Evolutionary conservation across 345 rosid species (phyloP).

Genomic region (Pistacia atlantica): DNA sequence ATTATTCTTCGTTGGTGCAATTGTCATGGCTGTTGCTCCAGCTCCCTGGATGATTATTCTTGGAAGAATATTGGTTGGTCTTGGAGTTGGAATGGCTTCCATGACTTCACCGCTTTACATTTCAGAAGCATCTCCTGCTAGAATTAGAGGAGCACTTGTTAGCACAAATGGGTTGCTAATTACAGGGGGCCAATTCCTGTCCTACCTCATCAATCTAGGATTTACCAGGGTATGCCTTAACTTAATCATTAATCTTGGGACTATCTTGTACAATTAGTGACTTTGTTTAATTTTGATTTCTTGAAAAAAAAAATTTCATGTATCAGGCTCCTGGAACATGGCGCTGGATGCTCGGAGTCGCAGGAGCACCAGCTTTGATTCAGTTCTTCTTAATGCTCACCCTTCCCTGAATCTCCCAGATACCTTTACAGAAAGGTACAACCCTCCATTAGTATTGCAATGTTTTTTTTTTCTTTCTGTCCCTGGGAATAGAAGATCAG

Average conservation of each 20-base stretch:
- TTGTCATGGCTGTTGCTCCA: slow-evolving; percentile 74
- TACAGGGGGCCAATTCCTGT: slow-evolving; percentile 83
- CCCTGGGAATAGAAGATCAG: no score
- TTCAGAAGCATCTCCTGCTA: slow-evolving; percentile 90
- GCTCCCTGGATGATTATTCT: slow-evolving; percentile 67
- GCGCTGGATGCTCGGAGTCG: slow-evolving; percentile 97
- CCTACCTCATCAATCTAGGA: slow-evolving; percentile 85
- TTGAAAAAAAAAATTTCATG: neutral
- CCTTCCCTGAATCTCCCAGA: slow-evolving; percentile 90
- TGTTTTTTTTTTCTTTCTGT: neutral
- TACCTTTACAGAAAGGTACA: slow-evolving; percentile 70
- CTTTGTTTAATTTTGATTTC: neutral
- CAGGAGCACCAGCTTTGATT: slow-evolving; percentile 59
- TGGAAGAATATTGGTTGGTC: slow-evolving; percentile 80
- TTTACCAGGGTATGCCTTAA: slow-evolving; percentile 54
- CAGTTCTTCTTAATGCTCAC: slow-evolving; percentile 69
- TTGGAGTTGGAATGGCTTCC: slow-evolving; percentile 97
- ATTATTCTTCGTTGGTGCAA: slow-evolving; percentile 66
- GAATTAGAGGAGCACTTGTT: slow-evolving; percentile 88
- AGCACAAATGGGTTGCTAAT: slow-evolving; percentile 77
- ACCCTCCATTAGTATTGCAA: neutral
- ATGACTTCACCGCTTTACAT: slow-evolving; percentile 95
- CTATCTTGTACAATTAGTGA: neutral
- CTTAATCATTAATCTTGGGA: neutral
- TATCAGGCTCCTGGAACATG: slow-evolving; percentile 71